Base-by-base conservation (phyloP, 2,329 filamentous ascomycete genomes). In the Fusarium clavum region DNA sequence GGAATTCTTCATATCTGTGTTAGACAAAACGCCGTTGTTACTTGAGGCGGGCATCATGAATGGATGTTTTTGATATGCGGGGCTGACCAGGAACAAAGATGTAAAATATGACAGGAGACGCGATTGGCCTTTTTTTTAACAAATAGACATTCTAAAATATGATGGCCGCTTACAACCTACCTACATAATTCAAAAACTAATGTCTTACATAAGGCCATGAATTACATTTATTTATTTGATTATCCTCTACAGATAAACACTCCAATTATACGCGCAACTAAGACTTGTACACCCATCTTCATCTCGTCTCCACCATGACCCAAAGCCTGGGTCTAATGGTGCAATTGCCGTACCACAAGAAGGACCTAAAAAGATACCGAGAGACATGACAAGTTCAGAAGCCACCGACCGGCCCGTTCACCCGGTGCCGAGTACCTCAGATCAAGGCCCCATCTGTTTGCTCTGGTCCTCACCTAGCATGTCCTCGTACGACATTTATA, bases 401-500 rank as follows among this genome's bases (percentile, higher is more conserved):
- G 52, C 51, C 46, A 44, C 44, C 25, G n/a, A 24, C 24, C 48
- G 62, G 55, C 38, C 63, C 62, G 55, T 38, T 61, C 43, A 66
- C 29, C 63, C 63, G 55, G 18, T n/a, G 24, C 38, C 48, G 29
- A 46, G 14, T 24, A 27, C 16, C 29, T 57, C 29, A 40, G 24
- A 27, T 52, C 32, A 13, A 29, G 34, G 24, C 20, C 18, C 18
- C 34, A 41, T n/a, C 24, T 20, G n/a, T 29, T 43, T 20, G 24
- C 16, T 52, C 9, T 20, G 34, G 51, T 40, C 22, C 47, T 62
- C 45, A 45, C 32, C 59, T 55, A 48, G 54, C 40, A 48, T 14
- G 16, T 54, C 38, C 60, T 72, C 70, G 60, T 70, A 74, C 72
- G 65, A 74, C 67, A 51, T 38, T 32, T 45, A 40, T 27, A 56